Conservation (phyloP, 768 basidiomycete species). For the Albatrellus ellisii region DNA sequence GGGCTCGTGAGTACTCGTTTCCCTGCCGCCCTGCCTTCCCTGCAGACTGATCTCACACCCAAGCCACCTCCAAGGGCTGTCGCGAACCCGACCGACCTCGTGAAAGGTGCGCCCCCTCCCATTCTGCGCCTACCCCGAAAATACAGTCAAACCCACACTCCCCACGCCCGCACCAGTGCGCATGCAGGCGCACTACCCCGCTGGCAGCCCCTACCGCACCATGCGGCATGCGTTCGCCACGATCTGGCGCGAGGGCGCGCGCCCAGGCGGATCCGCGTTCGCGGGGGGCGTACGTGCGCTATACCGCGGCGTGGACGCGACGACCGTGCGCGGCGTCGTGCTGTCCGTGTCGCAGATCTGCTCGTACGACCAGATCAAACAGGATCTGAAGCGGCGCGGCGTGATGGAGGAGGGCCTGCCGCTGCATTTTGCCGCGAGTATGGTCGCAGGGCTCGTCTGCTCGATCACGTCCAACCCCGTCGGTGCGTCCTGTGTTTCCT, state of each 20-base stretch:
- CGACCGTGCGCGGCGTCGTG: slow-evolving; percentile 22
- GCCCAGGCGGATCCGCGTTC: slow-evolving; percentile 1
- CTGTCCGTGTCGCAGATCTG: slow-evolving; percentile 24
- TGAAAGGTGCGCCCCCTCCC: slow-evolving; percentile 18
- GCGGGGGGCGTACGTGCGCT: slow-evolving; percentile 16
- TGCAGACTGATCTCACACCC: background rate
- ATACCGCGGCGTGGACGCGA: slow-evolving; percentile 22
- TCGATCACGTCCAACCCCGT: slow-evolving; percentile 25
- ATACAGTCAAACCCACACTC: background rate
- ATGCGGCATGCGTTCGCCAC: slow-evolving; percentile 21
- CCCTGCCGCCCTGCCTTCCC: background rate
- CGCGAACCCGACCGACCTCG: slow-evolving; percentile 24
- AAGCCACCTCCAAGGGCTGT: slow-evolving; percentile 14
- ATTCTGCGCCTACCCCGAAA: background rate
- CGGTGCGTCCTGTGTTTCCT: slow-evolving; percentile 14
- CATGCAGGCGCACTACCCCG: slow-evolving; percentile 25
- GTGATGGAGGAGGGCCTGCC: slow-evolving; percentile 23
- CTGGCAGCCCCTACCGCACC: slow-evolving; percentile 21
- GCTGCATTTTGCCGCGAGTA: slow-evolving; percentile 21
- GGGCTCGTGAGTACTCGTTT: slow-evolving; percentile 17
- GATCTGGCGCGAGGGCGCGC: slow-evolving; percentile 19
- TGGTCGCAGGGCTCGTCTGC: slow-evolving; percentile 25
- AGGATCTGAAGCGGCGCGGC: slow-evolving; percentile 19
- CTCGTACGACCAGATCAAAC: slow-evolving; percentile 25
- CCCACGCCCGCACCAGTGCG: slow-evolving; percentile 15